phyloP scores from a whole-genome alignment of 2,329 filamentous ascomycete species.

The Alternaria arbusti region DNA sequence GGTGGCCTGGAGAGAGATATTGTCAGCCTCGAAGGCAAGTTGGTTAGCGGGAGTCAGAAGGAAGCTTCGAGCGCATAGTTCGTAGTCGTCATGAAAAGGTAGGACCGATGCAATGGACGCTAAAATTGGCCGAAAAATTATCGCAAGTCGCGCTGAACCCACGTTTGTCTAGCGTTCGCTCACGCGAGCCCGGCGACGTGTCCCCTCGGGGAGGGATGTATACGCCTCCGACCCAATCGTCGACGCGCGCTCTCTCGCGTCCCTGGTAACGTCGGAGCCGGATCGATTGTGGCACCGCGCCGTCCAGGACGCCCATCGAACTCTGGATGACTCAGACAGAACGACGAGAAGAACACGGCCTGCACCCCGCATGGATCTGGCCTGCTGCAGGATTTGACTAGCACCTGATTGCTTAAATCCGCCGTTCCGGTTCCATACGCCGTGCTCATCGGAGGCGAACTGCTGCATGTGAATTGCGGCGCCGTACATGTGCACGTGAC shows the following conservation, averaged over 20 bases:
- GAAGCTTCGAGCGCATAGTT: conserved; percentile 35
- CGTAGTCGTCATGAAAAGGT: conserved; percentile 33
- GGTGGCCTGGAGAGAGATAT: conserved; percentile 37
- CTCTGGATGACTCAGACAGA: conserved; percentile 28
- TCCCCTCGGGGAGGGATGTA: conserved; percentile 22
- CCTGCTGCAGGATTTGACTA: conserved; percentile 19
- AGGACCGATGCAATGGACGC: conserved; percentile 14
- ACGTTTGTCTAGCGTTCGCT: neutral
- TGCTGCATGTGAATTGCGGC: conserved; percentile 7
- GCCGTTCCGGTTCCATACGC: conserved; percentile 8
- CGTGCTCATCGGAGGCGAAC: conserved; percentile 3
- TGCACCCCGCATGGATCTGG: conserved; percentile 36
- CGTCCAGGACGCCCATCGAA: conserved; percentile 6
- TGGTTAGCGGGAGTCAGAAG: conserved; percentile 34
- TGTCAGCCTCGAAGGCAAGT: conserved; percentile 29
- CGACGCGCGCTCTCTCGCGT: neutral
- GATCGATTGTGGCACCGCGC: conserved; percentile 27
- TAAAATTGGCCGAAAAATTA: conserved; percentile 25
- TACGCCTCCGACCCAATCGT: conserved; percentile 25
- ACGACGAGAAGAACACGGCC: conserved; percentile 34
- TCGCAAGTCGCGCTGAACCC: conserved; percentile 15
- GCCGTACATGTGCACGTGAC: conserved; percentile 15
- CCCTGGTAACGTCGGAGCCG: conserved; percentile 23
- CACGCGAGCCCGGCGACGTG: conserved; percentile 14
- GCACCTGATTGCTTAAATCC: conserved; percentile 29